These are phyloP conservation scores for Aspergillus persii DNA, from an alignment of 2,329 filamentous ascomycete genomes.

Conservation along the genomic window DNA sequence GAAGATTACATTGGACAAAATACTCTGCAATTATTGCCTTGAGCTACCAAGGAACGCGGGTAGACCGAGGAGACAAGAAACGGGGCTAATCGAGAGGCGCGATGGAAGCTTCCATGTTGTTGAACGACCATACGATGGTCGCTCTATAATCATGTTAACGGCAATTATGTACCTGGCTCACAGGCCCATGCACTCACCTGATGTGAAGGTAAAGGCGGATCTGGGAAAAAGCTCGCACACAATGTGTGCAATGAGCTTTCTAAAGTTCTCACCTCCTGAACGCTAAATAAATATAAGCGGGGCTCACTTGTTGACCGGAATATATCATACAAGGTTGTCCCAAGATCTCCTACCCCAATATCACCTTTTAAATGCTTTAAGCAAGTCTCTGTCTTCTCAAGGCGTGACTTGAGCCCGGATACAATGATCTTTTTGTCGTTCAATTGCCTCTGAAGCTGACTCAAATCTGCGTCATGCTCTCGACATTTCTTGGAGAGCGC, in stretches of 20 bases:
- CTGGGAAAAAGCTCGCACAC: not conserved
- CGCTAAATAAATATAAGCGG: not conserved
- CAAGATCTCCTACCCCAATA: not conserved
- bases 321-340: not conserved
- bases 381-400: not conserved
- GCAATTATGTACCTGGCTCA: not conserved
- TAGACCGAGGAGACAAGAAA: not conserved
- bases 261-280: not conserved
- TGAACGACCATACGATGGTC: not conserved
- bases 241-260: not conserved
- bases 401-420: not conserved
- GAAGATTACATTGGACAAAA: not conserved
- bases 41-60: not conserved
- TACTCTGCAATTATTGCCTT: not conserved
- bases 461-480: not conserved
- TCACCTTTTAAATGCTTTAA: not conserved
- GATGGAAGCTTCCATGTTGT: not conserved
- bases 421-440: not conserved
- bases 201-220: not conserved
- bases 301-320: not conserved
- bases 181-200: not conserved
- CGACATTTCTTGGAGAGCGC: not conserved
- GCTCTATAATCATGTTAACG: not conserved
- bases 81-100: not conserved
- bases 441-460: not conserved